These are phyloP conservation scores for Vaccinium darrowii DNA, from an alignment of 148 eudicot genomes.

Conservation along the genomic window DNA sequence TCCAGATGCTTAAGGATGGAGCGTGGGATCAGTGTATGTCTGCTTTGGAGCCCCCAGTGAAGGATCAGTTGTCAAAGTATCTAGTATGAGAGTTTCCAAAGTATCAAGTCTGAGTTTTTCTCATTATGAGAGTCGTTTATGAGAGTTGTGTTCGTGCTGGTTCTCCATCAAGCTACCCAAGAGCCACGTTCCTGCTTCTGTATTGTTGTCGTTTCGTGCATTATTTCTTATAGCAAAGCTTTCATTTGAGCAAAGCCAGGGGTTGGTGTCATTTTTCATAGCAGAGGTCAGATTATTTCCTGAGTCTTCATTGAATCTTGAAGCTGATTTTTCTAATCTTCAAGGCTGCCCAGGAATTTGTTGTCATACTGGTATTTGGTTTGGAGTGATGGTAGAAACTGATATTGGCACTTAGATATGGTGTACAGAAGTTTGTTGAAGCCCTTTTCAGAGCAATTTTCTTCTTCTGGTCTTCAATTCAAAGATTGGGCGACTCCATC, in stretches of 20 bases:
- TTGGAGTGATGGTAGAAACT: conserved; percentile 5
- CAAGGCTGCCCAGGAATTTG: conserved; percentile 20
- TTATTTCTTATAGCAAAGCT: neutral
- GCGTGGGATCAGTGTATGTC: conserved; percentile 93
- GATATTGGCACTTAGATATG: conserved; percentile 12
- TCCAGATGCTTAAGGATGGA: conserved; percentile 78
- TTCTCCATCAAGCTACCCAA: conserved; percentile 6
- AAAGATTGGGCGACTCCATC: neutral
- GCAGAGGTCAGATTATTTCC: conserved; percentile 8
- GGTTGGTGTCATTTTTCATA: conserved; percentile 17
- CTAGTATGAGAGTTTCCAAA: conserved; percentile 42
- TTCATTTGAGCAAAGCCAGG: conserved; percentile 6
- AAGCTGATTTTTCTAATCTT: conserved; percentile 22
- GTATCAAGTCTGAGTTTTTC: neutral
- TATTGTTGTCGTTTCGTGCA: conserved; percentile 1
- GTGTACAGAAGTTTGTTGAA: conserved; percentile 13
- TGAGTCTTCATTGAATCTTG: conserved; percentile 21
- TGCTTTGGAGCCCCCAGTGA: conserved; percentile 67
- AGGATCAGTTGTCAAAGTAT: conserved; percentile 65
- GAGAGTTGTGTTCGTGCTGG: neutral
- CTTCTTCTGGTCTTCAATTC: neutral
- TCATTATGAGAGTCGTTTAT: neutral
- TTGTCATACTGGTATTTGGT: neutral
- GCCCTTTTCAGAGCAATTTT: conserved; percentile 5
- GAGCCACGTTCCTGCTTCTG: conserved; percentile 4